Conservation (phyloP, 495 filamentous ascomycete genomes). For the Penicillium robsamsonii region DNA sequence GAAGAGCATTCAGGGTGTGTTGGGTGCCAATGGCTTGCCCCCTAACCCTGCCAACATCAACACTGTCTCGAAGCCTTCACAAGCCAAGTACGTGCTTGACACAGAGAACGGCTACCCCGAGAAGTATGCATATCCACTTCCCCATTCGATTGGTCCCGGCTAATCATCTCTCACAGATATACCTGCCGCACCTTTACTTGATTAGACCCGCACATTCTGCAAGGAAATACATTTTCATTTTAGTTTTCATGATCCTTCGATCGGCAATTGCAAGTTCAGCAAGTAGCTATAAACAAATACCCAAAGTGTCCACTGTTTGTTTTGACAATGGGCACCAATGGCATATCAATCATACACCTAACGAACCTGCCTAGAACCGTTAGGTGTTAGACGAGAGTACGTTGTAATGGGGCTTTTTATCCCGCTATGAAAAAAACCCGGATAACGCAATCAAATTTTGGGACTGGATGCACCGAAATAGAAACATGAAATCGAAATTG, state of each 20-base stretch:
- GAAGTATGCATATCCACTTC: constrained; percentile 38
- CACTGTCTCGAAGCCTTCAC: constrained; percentile 20
- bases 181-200: constrained; percentile 54
- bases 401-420: not conserved
- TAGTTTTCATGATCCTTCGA: not conserved
- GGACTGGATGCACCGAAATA: not conserved
- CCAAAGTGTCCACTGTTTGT: not conserved
- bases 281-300: not conserved
- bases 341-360: not conserved
- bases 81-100: constrained; percentile 46
- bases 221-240: constrained; percentile 7
- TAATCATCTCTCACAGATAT: constrained; percentile 41
- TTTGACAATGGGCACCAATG: too few relatives aligned
- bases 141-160: not conserved
- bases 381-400: not conserved
- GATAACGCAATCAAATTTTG: not conserved
- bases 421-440: not conserved
- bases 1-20: constrained; percentile 59
- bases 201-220: constrained; percentile 16
- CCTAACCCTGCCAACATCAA: constrained; percentile 72
- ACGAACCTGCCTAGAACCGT: not conserved
- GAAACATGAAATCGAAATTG: not conserved
- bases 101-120: constrained; percentile 49
- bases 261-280: not conserved
- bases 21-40: constrained; percentile 74